Conservation (phyloP, 106 monocot genomes). For the Dioscorea dumetorum region DNA sequence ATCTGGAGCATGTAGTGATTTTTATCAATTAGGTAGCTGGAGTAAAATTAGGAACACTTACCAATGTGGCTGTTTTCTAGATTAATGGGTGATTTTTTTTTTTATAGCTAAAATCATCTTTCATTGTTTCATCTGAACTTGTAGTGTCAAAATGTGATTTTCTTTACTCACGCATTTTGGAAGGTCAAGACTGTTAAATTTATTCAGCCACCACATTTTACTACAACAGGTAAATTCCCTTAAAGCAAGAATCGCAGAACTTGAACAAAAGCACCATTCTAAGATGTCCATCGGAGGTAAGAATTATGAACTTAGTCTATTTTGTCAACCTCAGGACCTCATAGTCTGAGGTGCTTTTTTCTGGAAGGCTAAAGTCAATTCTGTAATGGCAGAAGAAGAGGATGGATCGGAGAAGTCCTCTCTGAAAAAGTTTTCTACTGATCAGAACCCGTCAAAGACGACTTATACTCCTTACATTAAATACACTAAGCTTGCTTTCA, state of each 20-base stretch:
- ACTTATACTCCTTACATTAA: slow-evolving; percentile 66
- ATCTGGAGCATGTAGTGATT: too few species aligned
- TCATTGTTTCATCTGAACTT: too few species aligned
- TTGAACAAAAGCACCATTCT: slow-evolving; percentile 27
- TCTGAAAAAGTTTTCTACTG: slow-evolving; percentile 7
- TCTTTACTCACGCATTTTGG: too few species aligned
- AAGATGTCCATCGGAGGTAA: slow-evolving; percentile 1
- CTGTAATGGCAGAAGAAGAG: slow-evolving; percentile 12
- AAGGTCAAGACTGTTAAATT: not conserved
- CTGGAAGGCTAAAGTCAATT: not conserved
- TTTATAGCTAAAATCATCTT: too few species aligned
- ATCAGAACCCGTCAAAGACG: slow-evolving; percentile 28
- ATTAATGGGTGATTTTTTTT: not conserved
- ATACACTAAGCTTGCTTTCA: slow-evolving; percentile 93
- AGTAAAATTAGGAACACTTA: not conserved
- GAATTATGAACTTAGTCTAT: not conserved
- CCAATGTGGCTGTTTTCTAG: not conserved
- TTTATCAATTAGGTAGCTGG: not conserved
- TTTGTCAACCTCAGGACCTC: not conserved
- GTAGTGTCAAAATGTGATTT: too few species aligned
- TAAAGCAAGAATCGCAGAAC: slow-evolving; percentile 41
- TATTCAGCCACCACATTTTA: not conserved
- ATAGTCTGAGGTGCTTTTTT: not conserved
- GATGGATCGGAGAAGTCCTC: slow-evolving; percentile 7
- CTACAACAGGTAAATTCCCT: slow-evolving; percentile 53